Percentiles rank a stretch among this genome's conserved stretches.
Evolutionary conservation across 179 eudicot genomes (phyloP).

Genomic region (Drosera spatulata): DNA sequence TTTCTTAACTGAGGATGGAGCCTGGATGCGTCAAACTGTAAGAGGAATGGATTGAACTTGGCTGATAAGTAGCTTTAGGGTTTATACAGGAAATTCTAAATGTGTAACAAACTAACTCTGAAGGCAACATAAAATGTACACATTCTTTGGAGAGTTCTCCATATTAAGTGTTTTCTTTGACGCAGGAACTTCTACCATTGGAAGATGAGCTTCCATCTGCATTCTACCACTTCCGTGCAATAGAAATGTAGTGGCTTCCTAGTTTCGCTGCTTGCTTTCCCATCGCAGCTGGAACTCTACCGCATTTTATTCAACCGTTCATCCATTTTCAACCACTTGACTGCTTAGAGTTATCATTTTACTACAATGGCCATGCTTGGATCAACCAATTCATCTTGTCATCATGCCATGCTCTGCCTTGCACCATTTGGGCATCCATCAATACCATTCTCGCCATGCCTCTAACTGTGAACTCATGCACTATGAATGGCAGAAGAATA

Average conservation of each 20-base stretch:
- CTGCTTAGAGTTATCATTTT: constrained; percentile 56
- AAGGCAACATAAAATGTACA: constrained; percentile 16
- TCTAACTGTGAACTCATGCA: constrained; percentile 55
- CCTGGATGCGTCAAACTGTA: too few species aligned
- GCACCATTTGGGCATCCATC: constrained; percentile 40
- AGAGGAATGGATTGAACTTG: too few species aligned
- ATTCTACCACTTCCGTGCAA: constrained; percentile 56
- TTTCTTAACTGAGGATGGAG: too few species aligned
- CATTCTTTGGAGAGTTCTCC: constrained; percentile 32
- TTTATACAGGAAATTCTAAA: too few species aligned
- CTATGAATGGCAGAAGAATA: constrained; percentile 67
- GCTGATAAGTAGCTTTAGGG: too few species aligned
- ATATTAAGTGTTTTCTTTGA: constrained; percentile 77
- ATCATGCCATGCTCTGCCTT: constrained; percentile 40
- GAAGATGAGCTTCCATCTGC: constrained; percentile 67
- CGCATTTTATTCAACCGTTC: constrained; percentile 45
- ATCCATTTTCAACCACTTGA: constrained; percentile 38
- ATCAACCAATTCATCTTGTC: constrained; percentile 66
- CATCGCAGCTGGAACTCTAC: constrained; percentile 47
- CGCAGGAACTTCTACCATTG: constrained; percentile 69
- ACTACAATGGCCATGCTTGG: constrained; percentile 48
- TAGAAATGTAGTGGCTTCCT: constrained; percentile 43
- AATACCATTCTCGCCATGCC: constrained; percentile 54
- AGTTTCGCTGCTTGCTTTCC: constrained; percentile 42
- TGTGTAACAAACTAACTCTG: too few species aligned